Evolutionary conservation across 2,329 filamentous ascomycete genomes (phyloP).

Genomic region (Fusarium marasasianum): DNA sequence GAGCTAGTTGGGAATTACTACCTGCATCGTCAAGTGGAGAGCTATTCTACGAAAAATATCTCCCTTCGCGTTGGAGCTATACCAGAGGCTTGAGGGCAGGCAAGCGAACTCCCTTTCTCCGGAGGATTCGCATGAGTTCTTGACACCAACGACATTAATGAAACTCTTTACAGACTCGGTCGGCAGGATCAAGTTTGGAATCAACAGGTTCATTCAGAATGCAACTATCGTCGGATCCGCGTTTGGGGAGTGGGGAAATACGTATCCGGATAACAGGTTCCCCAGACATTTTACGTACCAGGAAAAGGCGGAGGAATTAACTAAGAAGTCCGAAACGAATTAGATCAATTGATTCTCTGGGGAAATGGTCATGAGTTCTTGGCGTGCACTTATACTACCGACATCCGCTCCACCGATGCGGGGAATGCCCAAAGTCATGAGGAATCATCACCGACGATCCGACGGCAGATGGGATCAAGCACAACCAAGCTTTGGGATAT

Average conservation of each 20-base stretch:
- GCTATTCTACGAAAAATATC: neutral
- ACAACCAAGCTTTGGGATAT: neutral
- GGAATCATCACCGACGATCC: neutral
- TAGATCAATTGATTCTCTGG: neutral
- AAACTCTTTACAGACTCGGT: neutral
- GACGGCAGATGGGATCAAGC: neutral
- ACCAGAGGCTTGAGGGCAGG: neutral
- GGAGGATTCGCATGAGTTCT: neutral
- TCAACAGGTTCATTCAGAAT: neutral
- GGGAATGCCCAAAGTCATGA: neutral
- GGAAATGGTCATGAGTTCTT: neutral
- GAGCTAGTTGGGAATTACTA: constrained; percentile 19
- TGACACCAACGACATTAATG: neutral
- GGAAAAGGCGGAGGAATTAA: constrained; percentile 19
- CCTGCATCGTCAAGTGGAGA: constrained; percentile 7
- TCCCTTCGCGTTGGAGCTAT: neutral
- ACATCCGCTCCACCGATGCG: constrained; percentile 9
- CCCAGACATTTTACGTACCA: neutral
- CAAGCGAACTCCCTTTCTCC: neutral
- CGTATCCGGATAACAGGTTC: neutral
- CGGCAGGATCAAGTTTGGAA: neutral
- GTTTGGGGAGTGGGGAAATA: constrained; percentile 5
- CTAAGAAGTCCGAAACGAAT: constrained; percentile 11
- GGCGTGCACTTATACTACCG: neutral
- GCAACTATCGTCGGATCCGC: constrained; percentile 1